Evolutionary conservation across 108 stramenopile species (phyloP), one percentile per base, ranked within the genome.

Genomic region (Fragilariopsis cylindrus): DNA sequence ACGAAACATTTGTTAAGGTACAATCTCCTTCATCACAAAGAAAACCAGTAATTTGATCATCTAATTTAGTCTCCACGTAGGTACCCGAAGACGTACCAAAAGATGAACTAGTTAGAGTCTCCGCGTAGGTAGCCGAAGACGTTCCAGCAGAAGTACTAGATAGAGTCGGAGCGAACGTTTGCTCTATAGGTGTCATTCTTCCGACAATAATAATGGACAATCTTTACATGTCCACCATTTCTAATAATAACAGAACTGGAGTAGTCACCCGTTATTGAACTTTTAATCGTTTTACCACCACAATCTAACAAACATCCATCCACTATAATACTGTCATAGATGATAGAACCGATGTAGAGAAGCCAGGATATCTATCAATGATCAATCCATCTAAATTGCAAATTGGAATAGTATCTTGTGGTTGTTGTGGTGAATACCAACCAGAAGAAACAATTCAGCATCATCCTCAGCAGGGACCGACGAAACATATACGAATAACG

Each of bases 1-100:
- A 63, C 8, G 42, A 9, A 11, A 43, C 43, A 9, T 45, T 30
- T 15, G 13, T 44, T 44, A 63, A 40, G 43, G 45, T 12, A 44
- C 62, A 63, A 7, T 63, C 62, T 3, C 62, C 62, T 44, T 63
- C 15, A 44, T 63, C 62, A 40, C 62, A 63, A 12, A 63, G 40
- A 45, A 43, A 63, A 8, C 62, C 62, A n/a, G 43, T 4, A 3
- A 40, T n/a, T 2, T 30, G 1, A 30, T 30, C 0, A 1, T 0
- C 30, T 30, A 30, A 30, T 30, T 30, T 30, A 30, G 30, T 30
- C 2, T 30, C 30, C 30, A 1, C 13, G 57, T 18, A 57, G 57
- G 16, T 57, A 19, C 4, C 57, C 57, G 18, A 57, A 18, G 18
- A 30, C 30, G 30, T 30, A 30, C 30, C 30, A 30, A 2, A 1